These are phyloP conservation scores for Isatis lusitanica DNA, from an alignment of 441 rosid genomes.

Conservation along the genomic window DNA sequence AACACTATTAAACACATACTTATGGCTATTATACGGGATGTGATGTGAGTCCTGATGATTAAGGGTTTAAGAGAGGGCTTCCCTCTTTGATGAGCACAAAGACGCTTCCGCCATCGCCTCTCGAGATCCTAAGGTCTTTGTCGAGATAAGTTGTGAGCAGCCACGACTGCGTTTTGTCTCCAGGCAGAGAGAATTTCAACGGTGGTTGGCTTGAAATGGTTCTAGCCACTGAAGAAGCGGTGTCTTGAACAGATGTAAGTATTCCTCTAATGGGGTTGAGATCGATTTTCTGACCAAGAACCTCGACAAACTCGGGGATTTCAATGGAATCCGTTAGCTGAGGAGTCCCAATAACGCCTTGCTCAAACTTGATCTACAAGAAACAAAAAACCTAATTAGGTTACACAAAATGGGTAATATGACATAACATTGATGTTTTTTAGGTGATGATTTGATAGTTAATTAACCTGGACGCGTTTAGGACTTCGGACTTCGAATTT, in stretches of 20 bases:
- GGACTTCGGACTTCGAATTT: constrained; percentile 93
- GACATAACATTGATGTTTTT: not conserved
- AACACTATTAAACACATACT: constrained; percentile 20
- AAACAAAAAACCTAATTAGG: not conserved
- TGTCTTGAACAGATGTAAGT: constrained; percentile 76
- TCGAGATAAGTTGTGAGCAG: constrained; percentile 92
- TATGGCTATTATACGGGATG: not conserved
- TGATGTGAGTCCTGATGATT: constrained; percentile 14
- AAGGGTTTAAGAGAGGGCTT: constrained; percentile 60
- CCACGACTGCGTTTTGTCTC: constrained; percentile 78
- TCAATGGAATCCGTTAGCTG: constrained; percentile 85
- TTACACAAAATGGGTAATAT: not conserved
- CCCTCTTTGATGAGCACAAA: constrained; percentile 92
- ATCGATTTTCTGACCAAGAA: constrained; percentile 79
- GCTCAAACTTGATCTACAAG: constrained; percentile 76
- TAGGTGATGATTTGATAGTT: not conserved
- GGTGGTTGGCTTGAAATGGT: constrained; percentile 97
- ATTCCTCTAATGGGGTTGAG: constrained; percentile 78
- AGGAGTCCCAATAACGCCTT: constrained; percentile 92
- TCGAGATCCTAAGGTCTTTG: constrained; percentile 81
- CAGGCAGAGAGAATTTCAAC: constrained; percentile 65
- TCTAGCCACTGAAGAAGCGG: constrained; percentile 79
- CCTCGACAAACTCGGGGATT: constrained; percentile 72
- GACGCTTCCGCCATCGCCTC: constrained; percentile 89
- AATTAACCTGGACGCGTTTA: constrained; percentile 84